A percentile compares a stretch with the other conserved stretches of the same genome.
Evolutionary conservation across 2,329 filamentous ascomycete genomes (phyloP).

Genomic region (Sporothrix variecibatus): DNA sequence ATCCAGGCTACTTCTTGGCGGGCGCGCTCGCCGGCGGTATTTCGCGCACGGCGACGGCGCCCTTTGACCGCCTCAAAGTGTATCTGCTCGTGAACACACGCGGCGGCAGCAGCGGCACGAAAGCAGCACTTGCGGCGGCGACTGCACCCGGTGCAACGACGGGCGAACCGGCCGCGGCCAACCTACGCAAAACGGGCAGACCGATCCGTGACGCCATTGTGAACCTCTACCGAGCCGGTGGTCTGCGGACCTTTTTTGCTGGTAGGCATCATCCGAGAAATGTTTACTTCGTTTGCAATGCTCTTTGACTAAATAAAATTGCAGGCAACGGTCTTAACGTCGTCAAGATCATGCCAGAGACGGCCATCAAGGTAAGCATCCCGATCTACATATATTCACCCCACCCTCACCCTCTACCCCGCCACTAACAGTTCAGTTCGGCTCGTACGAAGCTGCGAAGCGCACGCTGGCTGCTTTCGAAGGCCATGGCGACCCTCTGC

Average conservation of each 20-base stretch:
- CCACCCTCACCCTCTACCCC: neutral
- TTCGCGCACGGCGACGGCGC: constrained; percentile 92
- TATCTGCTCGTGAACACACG: constrained; percentile 92
- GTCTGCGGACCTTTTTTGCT: constrained; percentile 86
- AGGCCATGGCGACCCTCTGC: constrained; percentile 78
- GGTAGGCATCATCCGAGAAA: constrained; percentile 56
- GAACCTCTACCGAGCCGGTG: constrained; percentile 83
- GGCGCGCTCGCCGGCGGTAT: constrained; percentile 93
- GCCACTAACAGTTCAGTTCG: constrained; percentile 57
- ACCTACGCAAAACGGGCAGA: constrained; percentile 64
- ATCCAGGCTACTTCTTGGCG: constrained; percentile 97
- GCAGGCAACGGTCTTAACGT: constrained; percentile 96
- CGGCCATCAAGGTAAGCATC: constrained; percentile 72
- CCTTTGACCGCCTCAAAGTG: constrained; percentile 94
- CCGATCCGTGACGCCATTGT: constrained; percentile 73
- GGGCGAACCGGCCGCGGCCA: constrained; percentile 65
- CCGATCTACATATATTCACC: neutral
- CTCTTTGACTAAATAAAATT: constrained; percentile 19
- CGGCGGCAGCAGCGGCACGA: constrained; percentile 38
- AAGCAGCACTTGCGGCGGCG: constrained; percentile 30
- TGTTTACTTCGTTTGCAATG: neutral
- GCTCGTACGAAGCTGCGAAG: constrained; percentile 94
- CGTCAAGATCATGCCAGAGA: constrained; percentile 97
- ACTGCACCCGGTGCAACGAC: constrained; percentile 68
- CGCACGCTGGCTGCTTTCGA: constrained; percentile 81